Evolutionary conservation across 257 asterid species (phyloP).

Genomic region (Solanum piurae): DNA sequence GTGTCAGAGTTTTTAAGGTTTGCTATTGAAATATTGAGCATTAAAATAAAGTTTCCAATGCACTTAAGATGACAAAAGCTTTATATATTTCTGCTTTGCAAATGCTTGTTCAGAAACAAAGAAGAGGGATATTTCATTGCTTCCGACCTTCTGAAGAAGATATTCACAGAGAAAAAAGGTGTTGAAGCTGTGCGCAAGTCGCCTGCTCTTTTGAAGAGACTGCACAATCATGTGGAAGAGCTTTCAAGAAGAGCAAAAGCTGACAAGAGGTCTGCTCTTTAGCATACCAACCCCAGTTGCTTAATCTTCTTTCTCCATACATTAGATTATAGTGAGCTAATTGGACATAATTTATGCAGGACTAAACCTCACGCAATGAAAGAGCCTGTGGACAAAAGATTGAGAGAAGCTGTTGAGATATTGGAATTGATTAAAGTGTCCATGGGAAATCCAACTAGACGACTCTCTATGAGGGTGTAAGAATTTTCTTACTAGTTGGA

Average conservation of each 20-base stretch:
- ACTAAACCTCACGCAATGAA: conserved; percentile 24
- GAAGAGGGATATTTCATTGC: conserved; percentile 89
- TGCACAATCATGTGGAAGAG: conserved; percentile 60
- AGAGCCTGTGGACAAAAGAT: conserved; percentile 51
- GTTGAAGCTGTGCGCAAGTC: conserved; percentile 35
- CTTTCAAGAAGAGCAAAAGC: conserved; percentile 53
- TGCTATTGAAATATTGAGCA: neutral
- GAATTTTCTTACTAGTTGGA: neutral
- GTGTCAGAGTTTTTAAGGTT: conserved; percentile 60
- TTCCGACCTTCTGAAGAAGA: conserved; percentile 63
- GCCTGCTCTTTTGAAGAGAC: conserved; percentile 60
- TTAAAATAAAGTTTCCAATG: neutral
- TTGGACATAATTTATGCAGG: conserved; percentile 23
- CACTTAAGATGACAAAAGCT: neutral
- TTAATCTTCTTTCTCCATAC: neutral
- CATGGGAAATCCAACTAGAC: neutral
- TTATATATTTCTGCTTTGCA: neutral
- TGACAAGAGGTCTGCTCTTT: conserved; percentile 50
- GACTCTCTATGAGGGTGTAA: neutral
- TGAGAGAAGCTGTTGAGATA: conserved; percentile 48
- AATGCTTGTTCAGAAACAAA: conserved; percentile 50
- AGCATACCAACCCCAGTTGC: neutral
- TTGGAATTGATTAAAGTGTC: conserved; percentile 30
- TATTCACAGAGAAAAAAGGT: conserved; percentile 38
- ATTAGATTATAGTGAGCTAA: neutral